These are phyloP conservation scores for Begonia loranthoides DNA, from an alignment of 306 rosid genomes.

Conservation along the genomic window DNA sequence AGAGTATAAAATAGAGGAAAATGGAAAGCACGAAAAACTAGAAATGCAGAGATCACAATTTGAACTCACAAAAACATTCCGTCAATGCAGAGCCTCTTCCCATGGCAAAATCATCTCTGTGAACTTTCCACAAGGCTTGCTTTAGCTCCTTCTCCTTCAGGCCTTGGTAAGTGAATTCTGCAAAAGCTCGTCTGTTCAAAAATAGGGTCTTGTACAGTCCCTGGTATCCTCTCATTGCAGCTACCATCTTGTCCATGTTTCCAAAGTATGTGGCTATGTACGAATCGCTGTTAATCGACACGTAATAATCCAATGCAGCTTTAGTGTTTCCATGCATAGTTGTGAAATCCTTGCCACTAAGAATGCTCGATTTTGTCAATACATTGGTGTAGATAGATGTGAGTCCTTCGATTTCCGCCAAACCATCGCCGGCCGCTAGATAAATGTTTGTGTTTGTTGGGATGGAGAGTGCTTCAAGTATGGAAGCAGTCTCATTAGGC, in stretches of 20 bases:
- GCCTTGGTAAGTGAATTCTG: slow-evolving; percentile 49
- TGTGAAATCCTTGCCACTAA: slow-evolving; percentile 61
- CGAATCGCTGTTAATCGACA: slow-evolving; percentile 78
- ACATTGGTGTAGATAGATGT: slow-evolving; percentile 43
- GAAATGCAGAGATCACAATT: slow-evolving; percentile 32
- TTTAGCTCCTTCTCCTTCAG: slow-evolving; percentile 39
- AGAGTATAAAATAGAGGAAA: too few relatives aligned
- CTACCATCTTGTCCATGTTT: slow-evolving; percentile 96
- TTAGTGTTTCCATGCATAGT: slow-evolving; percentile 94
- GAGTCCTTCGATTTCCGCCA: slow-evolving; percentile 77
- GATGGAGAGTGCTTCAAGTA: slow-evolving; percentile 62
- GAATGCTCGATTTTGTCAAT: slow-evolving; percentile 67
- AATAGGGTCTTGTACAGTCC: slow-evolving; percentile 62
- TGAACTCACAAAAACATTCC: slow-evolving; percentile 72
- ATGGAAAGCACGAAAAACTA: background rate
- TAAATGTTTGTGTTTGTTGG: slow-evolving; percentile 61
- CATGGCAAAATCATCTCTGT: slow-evolving; percentile 53
- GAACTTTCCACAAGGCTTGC: slow-evolving; percentile 57
- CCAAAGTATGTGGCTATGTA: slow-evolving; percentile 82
- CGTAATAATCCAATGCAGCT: slow-evolving; percentile 87
- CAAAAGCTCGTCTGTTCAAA: slow-evolving; percentile 67
- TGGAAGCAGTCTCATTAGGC: slow-evolving; percentile 70
- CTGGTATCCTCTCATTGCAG: slow-evolving; percentile 76
- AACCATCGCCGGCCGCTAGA: slow-evolving; percentile 87
- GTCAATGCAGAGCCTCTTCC: slow-evolving; percentile 82